Evolutionary conservation across 768 basidiomycete genomes (phyloP).

Genomic region (Rhodocollybia butyracea): DNA sequence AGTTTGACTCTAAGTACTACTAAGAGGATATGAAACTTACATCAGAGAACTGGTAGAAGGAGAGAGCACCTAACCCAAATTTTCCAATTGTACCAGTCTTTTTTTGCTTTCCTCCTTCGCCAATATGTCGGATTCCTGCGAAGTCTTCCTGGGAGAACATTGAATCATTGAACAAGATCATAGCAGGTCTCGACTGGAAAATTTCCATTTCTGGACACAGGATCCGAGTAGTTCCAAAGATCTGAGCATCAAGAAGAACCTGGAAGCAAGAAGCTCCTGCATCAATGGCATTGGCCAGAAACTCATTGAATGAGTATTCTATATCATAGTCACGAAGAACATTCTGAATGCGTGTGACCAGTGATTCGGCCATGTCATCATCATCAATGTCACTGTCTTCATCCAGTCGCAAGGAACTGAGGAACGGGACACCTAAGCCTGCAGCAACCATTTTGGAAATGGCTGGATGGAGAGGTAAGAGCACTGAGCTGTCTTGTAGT

Average conservation of each 20-base stretch:
- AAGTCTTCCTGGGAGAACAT: constrained; percentile 41
- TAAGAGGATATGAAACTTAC: no score
- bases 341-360: constrained; percentile 39
- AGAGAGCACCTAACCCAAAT: constrained; percentile 50
- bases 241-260: constrained; percentile 34
- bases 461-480: constrained; percentile 2
- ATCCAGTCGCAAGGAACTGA: constrained; percentile 15
- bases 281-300: constrained; percentile 52
- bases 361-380: constrained; percentile 40
- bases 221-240: constrained; percentile 12
- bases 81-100: constrained; percentile 41
- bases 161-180: constrained; percentile 44
- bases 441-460: constrained; percentile 12
- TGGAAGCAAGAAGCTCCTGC: constrained; percentile 42
- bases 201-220: constrained; percentile 31
- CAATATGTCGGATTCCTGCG: constrained; percentile 40
- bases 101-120: constrained; percentile 40
- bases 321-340: constrained; percentile 39
- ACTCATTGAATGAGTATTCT: constrained; percentile 44
- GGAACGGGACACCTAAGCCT: constrained; percentile 12
- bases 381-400: constrained; percentile 24
- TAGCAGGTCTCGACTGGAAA: constrained; percentile 32
- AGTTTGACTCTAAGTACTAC: no score
- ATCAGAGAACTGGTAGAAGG: constrained; percentile 52
- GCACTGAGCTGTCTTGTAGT: neutral